phyloP scores from a whole-genome alignment of 257 asterid genomes.

The Solanum tarapatanum region DNA sequence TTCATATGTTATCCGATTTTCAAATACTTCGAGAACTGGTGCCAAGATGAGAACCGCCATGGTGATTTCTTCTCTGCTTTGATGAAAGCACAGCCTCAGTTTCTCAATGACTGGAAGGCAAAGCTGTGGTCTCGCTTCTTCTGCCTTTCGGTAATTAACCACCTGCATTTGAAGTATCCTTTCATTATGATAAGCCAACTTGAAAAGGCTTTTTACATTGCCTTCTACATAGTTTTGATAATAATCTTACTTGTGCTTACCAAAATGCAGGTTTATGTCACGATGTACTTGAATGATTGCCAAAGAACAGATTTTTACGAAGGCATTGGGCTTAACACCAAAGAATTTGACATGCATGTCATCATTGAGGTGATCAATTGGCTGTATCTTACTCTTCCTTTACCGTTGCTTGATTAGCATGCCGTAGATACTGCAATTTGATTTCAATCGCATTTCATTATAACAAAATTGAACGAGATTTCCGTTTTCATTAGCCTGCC shows the following conservation, averaged over 20 bases:
- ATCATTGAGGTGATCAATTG: constrained; percentile 65
- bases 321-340: constrained; percentile 91
- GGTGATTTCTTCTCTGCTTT: constrained; percentile 99
- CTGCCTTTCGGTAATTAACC: constrained; percentile 77
- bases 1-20: constrained; percentile 92
- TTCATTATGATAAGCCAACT: background rate
- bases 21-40: constrained; percentile 99
- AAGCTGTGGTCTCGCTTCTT: constrained; percentile 97
- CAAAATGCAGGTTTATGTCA: constrained; percentile 72
- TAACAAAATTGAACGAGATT: background rate
- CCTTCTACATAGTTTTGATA: background rate
- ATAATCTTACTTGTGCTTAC: background rate
- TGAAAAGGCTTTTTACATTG: background rate
- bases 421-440: background rate
- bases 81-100: constrained; percentile 99
- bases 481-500: background rate
- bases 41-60: constrained; percentile 99
- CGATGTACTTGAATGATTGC: constrained; percentile 86
- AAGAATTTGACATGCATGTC: constrained; percentile 96
- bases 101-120: constrained; percentile 99
- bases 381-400: background rate
- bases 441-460: background rate
- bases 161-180: background rate
- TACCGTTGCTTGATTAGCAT: background rate
- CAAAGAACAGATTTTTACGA: constrained; percentile 82